Evolutionary conservation across 768 basidiomycete species (phyloP).

Genomic region (Lactarius trivialis): DNA sequence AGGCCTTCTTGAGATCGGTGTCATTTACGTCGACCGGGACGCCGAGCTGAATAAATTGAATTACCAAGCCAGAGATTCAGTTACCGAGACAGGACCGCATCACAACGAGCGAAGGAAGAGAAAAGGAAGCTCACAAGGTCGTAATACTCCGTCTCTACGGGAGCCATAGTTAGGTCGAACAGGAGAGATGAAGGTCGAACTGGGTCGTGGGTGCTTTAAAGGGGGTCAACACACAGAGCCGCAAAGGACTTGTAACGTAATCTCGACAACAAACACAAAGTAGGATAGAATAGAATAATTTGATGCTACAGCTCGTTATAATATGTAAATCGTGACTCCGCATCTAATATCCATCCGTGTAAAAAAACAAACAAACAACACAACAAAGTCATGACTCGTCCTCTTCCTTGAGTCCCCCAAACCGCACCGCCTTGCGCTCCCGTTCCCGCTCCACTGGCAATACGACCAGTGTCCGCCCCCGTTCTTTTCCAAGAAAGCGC

Average conservation of each 20-base stretch:
- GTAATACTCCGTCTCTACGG: constrained; percentile 88
- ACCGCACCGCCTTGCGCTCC: constrained; percentile 21
- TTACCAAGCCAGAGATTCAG: constrained; percentile 3
- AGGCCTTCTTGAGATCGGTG: constrained; percentile 87
- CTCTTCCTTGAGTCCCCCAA: constrained; percentile 5
- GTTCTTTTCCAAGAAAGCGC: constrained; percentile 14
- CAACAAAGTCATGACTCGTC: neutral
- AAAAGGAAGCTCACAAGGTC: constrained; percentile 43
- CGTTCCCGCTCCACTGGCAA: neutral
- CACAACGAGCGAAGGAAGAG: neutral
- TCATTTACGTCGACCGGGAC: constrained; percentile 70
- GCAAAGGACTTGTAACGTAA: constrained; percentile 1
- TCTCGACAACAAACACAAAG: neutral
- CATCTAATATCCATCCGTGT: neutral
- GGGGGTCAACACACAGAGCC: neutral
- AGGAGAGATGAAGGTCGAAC: neutral
- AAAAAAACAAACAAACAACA: neutral
- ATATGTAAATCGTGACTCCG: neutral
- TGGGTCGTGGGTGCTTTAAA: neutral
- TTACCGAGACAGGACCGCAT: constrained; percentile 31
- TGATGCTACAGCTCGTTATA: neutral
- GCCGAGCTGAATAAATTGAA: constrained; percentile 44
- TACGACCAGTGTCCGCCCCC: neutral
- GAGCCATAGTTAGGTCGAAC: constrained; percentile 47
- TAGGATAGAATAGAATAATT: neutral